Conservation (phyloP, 2,329 filamentous ascomycete genomes). For the Colletotrichum sp. region DNA sequence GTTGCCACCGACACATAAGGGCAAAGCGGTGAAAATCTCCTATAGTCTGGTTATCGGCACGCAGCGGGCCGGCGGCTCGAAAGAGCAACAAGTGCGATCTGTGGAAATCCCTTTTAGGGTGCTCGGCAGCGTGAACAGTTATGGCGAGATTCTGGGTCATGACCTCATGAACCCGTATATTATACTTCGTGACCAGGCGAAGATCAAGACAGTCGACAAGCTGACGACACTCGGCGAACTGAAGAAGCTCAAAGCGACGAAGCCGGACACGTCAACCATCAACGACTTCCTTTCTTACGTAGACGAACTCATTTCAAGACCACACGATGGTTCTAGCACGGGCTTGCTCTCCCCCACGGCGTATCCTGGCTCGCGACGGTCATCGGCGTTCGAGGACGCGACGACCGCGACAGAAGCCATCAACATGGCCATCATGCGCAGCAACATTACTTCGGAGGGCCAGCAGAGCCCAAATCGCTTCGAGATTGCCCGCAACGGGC, state of each 20-base stretch:
- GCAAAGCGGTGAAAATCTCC: constrained; percentile 90
- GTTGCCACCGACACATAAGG: constrained; percentile 88
- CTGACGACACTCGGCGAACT: constrained; percentile 20
- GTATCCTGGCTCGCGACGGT: constrained; percentile 57
- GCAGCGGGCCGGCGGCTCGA: constrained; percentile 79
- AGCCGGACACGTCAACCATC: constrained; percentile 30
- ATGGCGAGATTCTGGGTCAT: constrained; percentile 89
- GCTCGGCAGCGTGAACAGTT: constrained; percentile 87
- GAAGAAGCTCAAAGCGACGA: constrained; percentile 17
- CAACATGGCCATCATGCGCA: constrained; percentile 86
- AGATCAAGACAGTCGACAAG: constrained; percentile 59
- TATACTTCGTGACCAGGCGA: constrained; percentile 82
- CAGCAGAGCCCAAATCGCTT: constrained; percentile 90
- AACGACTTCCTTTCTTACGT: constrained; percentile 80
- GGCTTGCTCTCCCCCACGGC: constrained; percentile 78
- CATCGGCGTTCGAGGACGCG: constrained; percentile 60
- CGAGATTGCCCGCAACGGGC: constrained; percentile 92
- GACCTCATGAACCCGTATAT: constrained; percentile 96
- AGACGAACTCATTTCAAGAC: constrained; percentile 71
- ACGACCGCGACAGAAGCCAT: constrained; percentile 82
- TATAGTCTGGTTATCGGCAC: constrained; percentile 93
- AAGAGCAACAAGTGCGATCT: constrained; percentile 85
- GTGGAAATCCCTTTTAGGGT: constrained; percentile 93
- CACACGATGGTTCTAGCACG: constrained; percentile 56
- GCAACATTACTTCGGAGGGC: constrained; percentile 70